Evolutionary conservation across 768 basidiomycete species (phyloP).

Genomic region (Pleurotus pulmonarius): DNA sequence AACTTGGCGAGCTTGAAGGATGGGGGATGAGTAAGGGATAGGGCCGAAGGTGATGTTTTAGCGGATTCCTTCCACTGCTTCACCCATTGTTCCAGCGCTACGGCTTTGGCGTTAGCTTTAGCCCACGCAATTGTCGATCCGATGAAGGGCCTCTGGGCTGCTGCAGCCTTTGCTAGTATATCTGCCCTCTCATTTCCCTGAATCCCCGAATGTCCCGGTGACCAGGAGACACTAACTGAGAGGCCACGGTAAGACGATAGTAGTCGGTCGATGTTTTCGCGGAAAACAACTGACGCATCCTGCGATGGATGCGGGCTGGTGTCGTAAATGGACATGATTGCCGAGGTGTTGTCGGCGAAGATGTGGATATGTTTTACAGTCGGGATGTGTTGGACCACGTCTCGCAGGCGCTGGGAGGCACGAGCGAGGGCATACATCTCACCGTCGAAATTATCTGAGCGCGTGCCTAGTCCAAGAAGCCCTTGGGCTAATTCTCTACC

Average conservation of each 20-base stretch:
- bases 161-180: constrained; percentile 20
- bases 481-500: constrained; percentile 10
- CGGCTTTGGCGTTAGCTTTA: constrained; percentile 7
- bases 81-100: constrained; percentile 10
- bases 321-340: constrained; percentile 14
- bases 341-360: constrained; percentile 21
- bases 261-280: constrained; percentile 1
- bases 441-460: constrained; percentile 23
- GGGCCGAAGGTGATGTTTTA: too few species aligned
- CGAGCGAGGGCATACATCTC: constrained; percentile 20
- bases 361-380: constrained; percentile 16
- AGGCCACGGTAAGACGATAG: too few species aligned
- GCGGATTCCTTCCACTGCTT: constrained; percentile 12
- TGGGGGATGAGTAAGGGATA: too few species aligned
- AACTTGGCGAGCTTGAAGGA: too few species aligned
- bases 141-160: constrained; percentile 2
- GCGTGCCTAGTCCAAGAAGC: constrained; percentile 17
- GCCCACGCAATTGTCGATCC: constrained; percentile 13
- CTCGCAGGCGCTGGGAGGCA: constrained; percentile 11
- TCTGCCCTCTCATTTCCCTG: constrained; percentile 20
- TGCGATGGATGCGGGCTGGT: constrained; percentile 17
- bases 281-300: background rate
- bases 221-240: constrained; percentile 12
- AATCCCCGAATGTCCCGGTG: constrained; percentile 18
- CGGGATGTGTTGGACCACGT: constrained; percentile 1